Evolutionary conservation across 768 basidiomycete genomes (phyloP), one percentile per base, ranked within the genome.

Genomic region (Tulasnella sp.): DNA sequence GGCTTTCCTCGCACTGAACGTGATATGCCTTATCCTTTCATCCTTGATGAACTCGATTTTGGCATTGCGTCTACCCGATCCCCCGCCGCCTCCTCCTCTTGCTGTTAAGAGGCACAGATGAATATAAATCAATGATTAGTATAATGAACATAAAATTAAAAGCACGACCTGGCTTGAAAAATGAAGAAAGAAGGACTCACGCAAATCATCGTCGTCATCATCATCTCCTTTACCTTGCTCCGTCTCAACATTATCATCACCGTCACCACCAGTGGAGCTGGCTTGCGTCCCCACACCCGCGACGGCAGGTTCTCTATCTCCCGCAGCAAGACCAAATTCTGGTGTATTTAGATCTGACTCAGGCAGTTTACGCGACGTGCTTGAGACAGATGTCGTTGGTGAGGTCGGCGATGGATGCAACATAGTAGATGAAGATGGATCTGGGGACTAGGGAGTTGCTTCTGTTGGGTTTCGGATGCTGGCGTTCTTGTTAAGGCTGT

Each of bases 21-120:
- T 99, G 78, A 98, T 99, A 80, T 99, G 95, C 78, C 95, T 82
- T 78, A 91, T 81, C 71, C 88, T 90, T 84, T 97, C 97, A 78
- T 99, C 96, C 77, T 92, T 88, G 74, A 99, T 99, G 77, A 94
- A 99, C 78, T 98, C 93, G 77, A 99, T 99, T 83, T 95, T 91
- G 77, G 98, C 97, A 85, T 98, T 98, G 69, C 95, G 79, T 67
- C 96, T 77, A 62, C 92, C 90, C 10, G 88, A 85, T 78, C 90
- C 90, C 9, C 61, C 66, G 8, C 51, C 62, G 42, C 53, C 61
- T 11, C 61, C 62, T 13, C 54, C 21, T 52, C 27, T 23, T 13
- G n/a, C n/a, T n/a, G n/a, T n/a, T n/a, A 30, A 24, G 24, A 27
- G 41, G 23, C 19, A 9, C 24, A n/a, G 23, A 27, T 7, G 7